A percentile compares a stretch with the other conserved stretches of the same genome.
phyloP scores from a whole-genome alignment of 441 rosid species.

The Geranium incanum region DNA sequence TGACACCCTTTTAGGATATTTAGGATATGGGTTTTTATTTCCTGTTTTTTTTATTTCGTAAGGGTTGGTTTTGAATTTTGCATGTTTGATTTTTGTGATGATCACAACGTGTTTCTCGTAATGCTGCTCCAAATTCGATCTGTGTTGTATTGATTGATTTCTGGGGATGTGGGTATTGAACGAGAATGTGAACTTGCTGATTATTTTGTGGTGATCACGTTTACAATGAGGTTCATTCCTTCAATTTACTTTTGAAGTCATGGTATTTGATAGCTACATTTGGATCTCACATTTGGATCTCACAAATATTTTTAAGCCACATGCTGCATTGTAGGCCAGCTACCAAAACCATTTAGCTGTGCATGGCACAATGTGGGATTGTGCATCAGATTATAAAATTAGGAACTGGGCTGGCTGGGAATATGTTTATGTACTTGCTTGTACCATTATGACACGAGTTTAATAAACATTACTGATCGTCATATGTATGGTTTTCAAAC shows the following conservation, averaged over 20 bases:
- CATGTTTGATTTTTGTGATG: not conserved
- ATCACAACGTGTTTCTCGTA: not conserved
- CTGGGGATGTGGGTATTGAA: not conserved
- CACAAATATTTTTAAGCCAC: not conserved
- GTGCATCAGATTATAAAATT: not conserved
- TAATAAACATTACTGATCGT: not conserved
- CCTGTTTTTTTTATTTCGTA: not conserved
- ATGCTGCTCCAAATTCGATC: not conserved
- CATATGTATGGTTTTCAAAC: not conserved
- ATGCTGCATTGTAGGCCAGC: not conserved
- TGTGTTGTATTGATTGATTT: not conserved
- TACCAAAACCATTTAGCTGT: not conserved
- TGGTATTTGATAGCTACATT: not conserved
- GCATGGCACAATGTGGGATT: not conserved
- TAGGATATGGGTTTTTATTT: not conserved
- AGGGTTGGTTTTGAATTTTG: not conserved
- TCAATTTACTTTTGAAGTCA: not conserved
- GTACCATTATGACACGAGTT: not conserved
- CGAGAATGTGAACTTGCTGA: not conserved
- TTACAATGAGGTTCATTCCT: constrained; percentile 7
- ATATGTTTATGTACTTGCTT: not conserved
- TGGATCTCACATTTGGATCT: not conserved
- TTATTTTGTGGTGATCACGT: not conserved
- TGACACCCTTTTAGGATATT: constrained; percentile 7
- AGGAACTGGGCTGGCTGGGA: not conserved